A percentile compares a stretch with the other conserved stretches of the same genome.
phyloP scores from a whole-genome alignment of 2,329 filamentous ascomycete species.

The Penicillium sclerotiorum region DNA sequence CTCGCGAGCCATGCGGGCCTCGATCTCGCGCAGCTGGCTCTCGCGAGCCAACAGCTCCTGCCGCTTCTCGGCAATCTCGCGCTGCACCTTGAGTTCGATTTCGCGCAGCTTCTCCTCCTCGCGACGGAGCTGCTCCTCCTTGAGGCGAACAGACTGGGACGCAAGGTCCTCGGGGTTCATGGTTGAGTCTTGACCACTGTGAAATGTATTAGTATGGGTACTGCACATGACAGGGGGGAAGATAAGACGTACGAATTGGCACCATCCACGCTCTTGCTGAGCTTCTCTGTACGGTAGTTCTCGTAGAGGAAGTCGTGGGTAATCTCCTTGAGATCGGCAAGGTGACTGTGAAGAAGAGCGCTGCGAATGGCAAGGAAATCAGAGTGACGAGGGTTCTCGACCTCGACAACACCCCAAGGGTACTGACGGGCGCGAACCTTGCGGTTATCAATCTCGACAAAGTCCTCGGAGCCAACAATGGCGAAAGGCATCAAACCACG shows the following conservation, averaged over 20 bases:
- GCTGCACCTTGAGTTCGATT: constrained; percentile 99
- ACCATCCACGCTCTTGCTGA: constrained; percentile 98
- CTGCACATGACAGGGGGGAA: neutral
- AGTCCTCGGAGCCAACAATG: constrained; percentile 95
- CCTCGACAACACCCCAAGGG: constrained; percentile 98
- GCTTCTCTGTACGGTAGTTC: constrained; percentile 99
- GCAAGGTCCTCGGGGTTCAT: constrained; percentile 98
- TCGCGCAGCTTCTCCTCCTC: constrained; percentile 99
- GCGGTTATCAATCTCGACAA: constrained; percentile 89
- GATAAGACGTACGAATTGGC: constrained; percentile 73
- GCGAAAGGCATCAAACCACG: constrained; percentile 98
- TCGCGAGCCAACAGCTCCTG: constrained; percentile 97
- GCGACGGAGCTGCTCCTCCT: constrained; percentile 98
- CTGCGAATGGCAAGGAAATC: constrained; percentile 98
- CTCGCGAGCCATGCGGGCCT: constrained; percentile 94
- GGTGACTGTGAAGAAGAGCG: constrained; percentile 93
- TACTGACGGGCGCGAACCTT: constrained; percentile 95
- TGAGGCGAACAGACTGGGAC: constrained; percentile 94
- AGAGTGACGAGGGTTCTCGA: constrained; percentile 98
- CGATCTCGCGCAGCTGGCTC: constrained; percentile 97
- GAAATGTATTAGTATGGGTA: constrained; percentile 38
- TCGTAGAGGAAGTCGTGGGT: constrained; percentile 99
- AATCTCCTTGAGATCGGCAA: constrained; percentile 98
- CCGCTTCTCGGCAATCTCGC: constrained; percentile 99
- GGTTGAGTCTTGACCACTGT: constrained; percentile 68